Evolutionary conservation across 2,329 filamentous ascomycete species (phyloP), one percentile per base, ranked within the genome.

Genomic region (Fusarium multiceps): DNA sequence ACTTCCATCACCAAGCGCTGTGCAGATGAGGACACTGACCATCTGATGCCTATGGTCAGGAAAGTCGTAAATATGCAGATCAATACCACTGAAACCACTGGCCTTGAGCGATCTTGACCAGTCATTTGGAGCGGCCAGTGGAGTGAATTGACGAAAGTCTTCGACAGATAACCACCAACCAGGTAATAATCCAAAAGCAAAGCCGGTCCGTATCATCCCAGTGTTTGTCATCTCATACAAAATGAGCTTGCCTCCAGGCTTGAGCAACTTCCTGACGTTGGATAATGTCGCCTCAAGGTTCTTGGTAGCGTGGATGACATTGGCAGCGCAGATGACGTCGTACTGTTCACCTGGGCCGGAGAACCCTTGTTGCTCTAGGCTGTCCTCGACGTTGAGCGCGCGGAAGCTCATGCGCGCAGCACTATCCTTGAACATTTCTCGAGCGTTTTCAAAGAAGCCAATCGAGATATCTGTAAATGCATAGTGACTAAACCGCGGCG

Each of bases 301-400:
- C 54, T 58, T 58, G 23, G 59, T 62, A 12, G 53, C 59, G 25
- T 62, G 59, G 4, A 62, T 32, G 41, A 50, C 45, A 25, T 50
- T 49, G 30, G 37, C 34, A 27, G 59, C 59, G 16, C 55, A 32
- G 25, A 58, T 40, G 18, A 58, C 30, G 16, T 62, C 59, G 43
- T 50, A 62, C 18, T 43, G 47, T 28, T 58, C 59, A 12, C 27
- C 27, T 1, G 27, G 27, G 12, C 34, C 37, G 7, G 46, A 41
- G 32, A 62, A 62, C 4, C 59, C 59, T 40, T 62, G 53, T 10
- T 45, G 27, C 7, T 43, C 43, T 3, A 54, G 2, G 4, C 37
- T 25, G 1, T 42, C 28, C 45, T 58, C 59, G 7, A 58, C 16
- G 23, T 62, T 56, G 21, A 62, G 45, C 4, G 59, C 46, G 6